phyloP scores from a whole-genome alignment of 306 rosid species.

The apple (Malus domestica) region ASM211411v1 NC_041803.1:53925501-53926000 shows the following conservation, averaged over 20 bases:
- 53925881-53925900: constrained; percentile 50
- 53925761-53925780: background rate
- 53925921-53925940: constrained; percentile 59
- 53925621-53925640: constrained; percentile 52
- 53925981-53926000: constrained; percentile 49
- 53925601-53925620: constrained; percentile 4
- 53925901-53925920: constrained; percentile 51
- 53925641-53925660: constrained; percentile 67
- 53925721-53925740: constrained; percentile 23
- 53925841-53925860: background rate
- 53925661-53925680: constrained; percentile 78
- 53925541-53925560: background rate
- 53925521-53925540: background rate
- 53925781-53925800: background rate
- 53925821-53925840: background rate
- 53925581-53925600: background rate
- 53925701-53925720: constrained; percentile 71
- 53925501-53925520: background rate
- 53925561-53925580: background rate
- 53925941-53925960: constrained; percentile 63
- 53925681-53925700: constrained; percentile 69
- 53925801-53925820: background rate
- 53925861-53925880: background rate
- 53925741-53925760: constrained; percentile 41
- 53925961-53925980: constrained; percentile 53